Conservation (phyloP, 768 basidiomycete genomes). For the Mycena chlorophos region DNA sequence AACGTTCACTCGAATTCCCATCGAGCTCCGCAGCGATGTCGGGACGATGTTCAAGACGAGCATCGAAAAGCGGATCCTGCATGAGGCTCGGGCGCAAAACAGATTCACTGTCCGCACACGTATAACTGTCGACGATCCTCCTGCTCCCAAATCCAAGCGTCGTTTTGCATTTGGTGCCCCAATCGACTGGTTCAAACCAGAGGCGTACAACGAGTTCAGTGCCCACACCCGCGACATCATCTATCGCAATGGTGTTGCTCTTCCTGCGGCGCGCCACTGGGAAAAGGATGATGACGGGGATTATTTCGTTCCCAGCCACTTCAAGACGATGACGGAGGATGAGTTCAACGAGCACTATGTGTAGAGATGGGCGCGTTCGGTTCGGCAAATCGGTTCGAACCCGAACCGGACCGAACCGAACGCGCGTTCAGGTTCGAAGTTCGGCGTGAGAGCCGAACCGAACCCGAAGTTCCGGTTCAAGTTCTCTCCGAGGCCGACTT, state of each 20-base stretch:
- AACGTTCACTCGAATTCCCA: not conserved
- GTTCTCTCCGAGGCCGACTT: not conserved
- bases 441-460: not conserved
- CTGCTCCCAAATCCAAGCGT: conserved; percentile 3
- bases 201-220: not conserved
- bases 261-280: not conserved
- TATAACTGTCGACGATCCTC: not conserved
- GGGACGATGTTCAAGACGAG: not conserved
- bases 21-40: not conserved
- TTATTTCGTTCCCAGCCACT: not conserved
- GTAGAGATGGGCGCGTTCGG: not conserved
- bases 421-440: conserved; percentile 4
- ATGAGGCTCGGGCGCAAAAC: not conserved
- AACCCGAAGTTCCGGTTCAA: conserved; percentile 1
- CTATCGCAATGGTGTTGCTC: not conserved
- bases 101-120: not conserved
- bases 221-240: not conserved
- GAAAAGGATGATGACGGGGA: not conserved
- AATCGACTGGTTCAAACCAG: conserved; percentile 28
- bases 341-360: not conserved
- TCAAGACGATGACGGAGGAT: not conserved
- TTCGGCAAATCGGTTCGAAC: conserved; percentile 13
- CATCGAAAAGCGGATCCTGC: not conserved
- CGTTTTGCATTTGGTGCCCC: conserved; percentile 7
- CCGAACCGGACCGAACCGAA: conserved; percentile 4